phyloP scores from a whole-genome alignment of 192 early-diverging fungal species.

The Helicostylum pulchrum region DNA sequence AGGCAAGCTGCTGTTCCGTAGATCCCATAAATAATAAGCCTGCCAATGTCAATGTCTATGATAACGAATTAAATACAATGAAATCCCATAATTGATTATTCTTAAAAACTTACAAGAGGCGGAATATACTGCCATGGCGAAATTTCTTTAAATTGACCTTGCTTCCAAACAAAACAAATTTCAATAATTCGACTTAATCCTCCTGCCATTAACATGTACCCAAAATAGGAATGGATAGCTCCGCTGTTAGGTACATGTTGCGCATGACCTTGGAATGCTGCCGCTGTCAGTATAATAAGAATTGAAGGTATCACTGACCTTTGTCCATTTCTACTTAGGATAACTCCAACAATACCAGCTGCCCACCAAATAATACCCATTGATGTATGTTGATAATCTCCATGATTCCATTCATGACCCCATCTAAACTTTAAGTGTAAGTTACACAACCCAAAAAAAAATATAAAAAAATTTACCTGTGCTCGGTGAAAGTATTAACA shows the following conservation, averaged over 20 bases:
- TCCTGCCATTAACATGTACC: constrained; percentile 54
- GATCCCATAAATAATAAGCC: constrained; percentile 65
- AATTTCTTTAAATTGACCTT: constrained; percentile 20
- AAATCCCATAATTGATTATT: not conserved
- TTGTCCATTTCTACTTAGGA: constrained; percentile 41
- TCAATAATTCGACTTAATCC: constrained; percentile 57
- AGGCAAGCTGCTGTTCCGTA: constrained; percentile 52
- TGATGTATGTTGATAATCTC: constrained; percentile 66
- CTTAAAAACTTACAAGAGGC: constrained; percentile 36
- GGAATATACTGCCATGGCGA: constrained; percentile 40
- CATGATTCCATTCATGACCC: constrained; percentile 55
- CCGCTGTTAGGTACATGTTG: constrained; percentile 60
- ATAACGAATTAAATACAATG: constrained; percentile 5
- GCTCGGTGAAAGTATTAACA: constrained; percentile 70
- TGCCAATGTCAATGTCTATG: constrained; percentile 49
- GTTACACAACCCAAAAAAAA: not conserved
- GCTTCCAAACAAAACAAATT: constrained; percentile 46
- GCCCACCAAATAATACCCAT: constrained; percentile 69
- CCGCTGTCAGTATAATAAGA: constrained; percentile 60
- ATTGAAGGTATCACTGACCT: constrained; percentile 61
- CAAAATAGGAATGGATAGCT: constrained; percentile 62
- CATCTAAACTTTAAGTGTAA: constrained; percentile 15
- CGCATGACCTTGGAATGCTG: constrained; percentile 57
- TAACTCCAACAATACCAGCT: constrained; percentile 56
- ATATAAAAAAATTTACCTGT: constrained; percentile 43